These are phyloP conservation scores for Eutrema salsugineum DNA, from an alignment of 441 rosid genomes.

Conservation along the genomic window DNA sequence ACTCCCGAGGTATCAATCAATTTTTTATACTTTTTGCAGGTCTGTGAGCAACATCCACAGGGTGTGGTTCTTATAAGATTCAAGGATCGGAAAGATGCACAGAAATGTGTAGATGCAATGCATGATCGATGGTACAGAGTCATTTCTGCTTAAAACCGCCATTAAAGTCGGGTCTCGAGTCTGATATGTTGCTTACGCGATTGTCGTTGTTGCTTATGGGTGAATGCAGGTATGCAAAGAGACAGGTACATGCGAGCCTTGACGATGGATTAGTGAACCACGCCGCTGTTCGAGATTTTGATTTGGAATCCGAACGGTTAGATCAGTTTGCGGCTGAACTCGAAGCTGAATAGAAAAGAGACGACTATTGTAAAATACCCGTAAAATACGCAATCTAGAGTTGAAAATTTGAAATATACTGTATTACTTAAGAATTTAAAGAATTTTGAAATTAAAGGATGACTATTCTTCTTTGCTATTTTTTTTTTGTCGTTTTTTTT, in stretches of 20 bases:
- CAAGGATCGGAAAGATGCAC: slow-evolving; percentile 87
- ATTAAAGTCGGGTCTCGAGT: background rate
- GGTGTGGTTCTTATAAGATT: slow-evolving; percentile 87
- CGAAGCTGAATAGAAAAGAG: slow-evolving; percentile 63
- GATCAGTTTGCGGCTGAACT: slow-evolving; percentile 92
- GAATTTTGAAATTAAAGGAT: too few relatives aligned
- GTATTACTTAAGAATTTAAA: too few relatives aligned
- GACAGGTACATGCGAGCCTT: slow-evolving; percentile 74
- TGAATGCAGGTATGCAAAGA: slow-evolving; percentile 76
- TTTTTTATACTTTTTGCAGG: slow-evolving; percentile 38
- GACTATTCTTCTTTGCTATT: too few relatives aligned
- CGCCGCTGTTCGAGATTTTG: slow-evolving; percentile 59
- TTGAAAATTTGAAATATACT: too few relatives aligned
- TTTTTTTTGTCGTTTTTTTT: too few relatives aligned
- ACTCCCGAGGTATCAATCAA: background rate
- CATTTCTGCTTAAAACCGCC: background rate
- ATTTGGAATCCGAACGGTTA: slow-evolving; percentile 57
- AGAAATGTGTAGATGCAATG: slow-evolving; percentile 87
- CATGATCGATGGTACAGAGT: slow-evolving; percentile 78
- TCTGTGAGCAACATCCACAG: slow-evolving; percentile 85
- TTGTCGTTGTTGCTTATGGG: background rate
- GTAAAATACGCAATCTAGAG: background rate
- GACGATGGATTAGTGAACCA: slow-evolving; percentile 88
- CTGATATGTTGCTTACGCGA: background rate
- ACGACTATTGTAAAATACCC: background rate